A percentile compares a stretch with the other conserved stretches of the same genome.
These are phyloP conservation scores for Saprolegnia diclina DNA, from an alignment of 352 stramenopile species.

Conservation along the genomic window DNA sequence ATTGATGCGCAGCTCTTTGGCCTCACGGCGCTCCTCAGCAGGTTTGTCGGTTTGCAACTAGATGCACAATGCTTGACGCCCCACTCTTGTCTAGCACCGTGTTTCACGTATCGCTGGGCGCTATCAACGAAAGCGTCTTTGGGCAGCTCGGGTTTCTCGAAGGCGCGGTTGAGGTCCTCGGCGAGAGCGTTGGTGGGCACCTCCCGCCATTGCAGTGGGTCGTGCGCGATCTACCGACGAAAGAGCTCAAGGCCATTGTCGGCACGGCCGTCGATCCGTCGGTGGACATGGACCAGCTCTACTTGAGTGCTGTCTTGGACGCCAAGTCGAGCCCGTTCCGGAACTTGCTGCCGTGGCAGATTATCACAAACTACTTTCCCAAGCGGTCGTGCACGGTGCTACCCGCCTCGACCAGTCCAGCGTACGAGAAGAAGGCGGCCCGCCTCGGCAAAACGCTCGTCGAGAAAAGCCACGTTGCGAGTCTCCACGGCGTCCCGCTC, in stretches of 20 bases:
- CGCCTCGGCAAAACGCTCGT: conserved; percentile 14
- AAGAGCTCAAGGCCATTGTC: conserved; percentile 25
- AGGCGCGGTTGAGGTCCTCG: conserved; percentile 17
- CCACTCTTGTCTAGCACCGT: conserved; percentile 8
- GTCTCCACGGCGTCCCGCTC: conserved; percentile 10
- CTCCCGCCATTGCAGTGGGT: conserved; percentile 19
- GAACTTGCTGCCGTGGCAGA: conserved; percentile 19
- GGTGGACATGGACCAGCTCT: conserved; percentile 21
- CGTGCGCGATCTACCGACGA: conserved; percentile 18
- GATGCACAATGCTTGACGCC: neutral
- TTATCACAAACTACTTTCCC: conserved; percentile 24
- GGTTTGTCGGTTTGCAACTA: neutral
- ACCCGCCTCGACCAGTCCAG: conserved; percentile 14
- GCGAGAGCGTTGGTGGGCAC: neutral
- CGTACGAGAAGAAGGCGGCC: conserved; percentile 19
- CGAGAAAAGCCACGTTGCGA: conserved; percentile 10
- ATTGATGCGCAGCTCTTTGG: conserved; percentile 21
- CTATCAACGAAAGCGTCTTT: conserved; percentile 16
- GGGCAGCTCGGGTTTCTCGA: conserved; percentile 10
- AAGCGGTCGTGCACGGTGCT: conserved; percentile 17
- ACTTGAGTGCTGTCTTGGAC: conserved; percentile 19
- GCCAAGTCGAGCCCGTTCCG: conserved; percentile 17
- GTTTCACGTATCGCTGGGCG: conserved; percentile 9
- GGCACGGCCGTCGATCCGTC: neutral
- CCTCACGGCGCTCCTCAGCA: conserved; percentile 16